Percentiles rank a stretch among this genome's conserved stretches.
Evolutionary conservation across 192 early-diverging fungal species (phyloP).

Genomic region (Coemansia reversa): DNA sequence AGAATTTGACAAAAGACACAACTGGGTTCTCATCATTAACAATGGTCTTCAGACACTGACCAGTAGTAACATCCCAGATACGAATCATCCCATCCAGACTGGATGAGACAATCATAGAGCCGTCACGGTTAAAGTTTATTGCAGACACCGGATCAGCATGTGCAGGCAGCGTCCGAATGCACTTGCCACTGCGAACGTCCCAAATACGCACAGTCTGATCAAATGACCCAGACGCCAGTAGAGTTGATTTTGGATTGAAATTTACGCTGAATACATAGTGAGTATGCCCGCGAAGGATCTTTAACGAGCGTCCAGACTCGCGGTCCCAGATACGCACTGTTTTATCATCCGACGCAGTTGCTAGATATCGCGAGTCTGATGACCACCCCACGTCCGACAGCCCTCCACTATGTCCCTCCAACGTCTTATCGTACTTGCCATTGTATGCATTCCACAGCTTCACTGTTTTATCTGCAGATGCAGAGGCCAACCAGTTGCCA

Average conservation of each 20-base stretch:
- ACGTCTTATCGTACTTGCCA: conserved; percentile 79
- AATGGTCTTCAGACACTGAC: conserved; percentile 95
- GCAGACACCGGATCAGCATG: conserved; percentile 96
- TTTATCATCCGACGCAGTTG: conserved; percentile 93
- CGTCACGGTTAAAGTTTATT: conserved; percentile 96
- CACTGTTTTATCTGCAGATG: conserved; percentile 89
- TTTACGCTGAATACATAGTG: conserved; percentile 98
- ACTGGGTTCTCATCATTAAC: conserved; percentile 94
- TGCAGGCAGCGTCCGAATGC: conserved; percentile 85
- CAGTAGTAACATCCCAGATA: conserved; percentile 98
- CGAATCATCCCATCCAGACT: conserved; percentile 96
- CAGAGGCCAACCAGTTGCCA: conserved; percentile 92
- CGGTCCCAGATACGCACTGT: conserved; percentile 92
- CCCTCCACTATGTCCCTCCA: conserved; percentile 88
- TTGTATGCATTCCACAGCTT: conserved; percentile 89
- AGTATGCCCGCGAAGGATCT: conserved; percentile 85
- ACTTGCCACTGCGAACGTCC: conserved; percentile 92
- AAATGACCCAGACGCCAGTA: conserved; percentile 97
- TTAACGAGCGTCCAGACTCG: conserved; percentile 67
- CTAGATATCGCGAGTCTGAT: conserved; percentile 82
- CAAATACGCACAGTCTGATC: conserved; percentile 96
- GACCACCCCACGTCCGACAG: conserved; percentile 98
- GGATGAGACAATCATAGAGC: conserved; percentile 92
- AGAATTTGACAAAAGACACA: conserved; percentile 98
- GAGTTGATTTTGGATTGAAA: conserved; percentile 89